Conservation (phyloP, 768 basidiomycete species). For the Tephrocybe sp. region DNA sequence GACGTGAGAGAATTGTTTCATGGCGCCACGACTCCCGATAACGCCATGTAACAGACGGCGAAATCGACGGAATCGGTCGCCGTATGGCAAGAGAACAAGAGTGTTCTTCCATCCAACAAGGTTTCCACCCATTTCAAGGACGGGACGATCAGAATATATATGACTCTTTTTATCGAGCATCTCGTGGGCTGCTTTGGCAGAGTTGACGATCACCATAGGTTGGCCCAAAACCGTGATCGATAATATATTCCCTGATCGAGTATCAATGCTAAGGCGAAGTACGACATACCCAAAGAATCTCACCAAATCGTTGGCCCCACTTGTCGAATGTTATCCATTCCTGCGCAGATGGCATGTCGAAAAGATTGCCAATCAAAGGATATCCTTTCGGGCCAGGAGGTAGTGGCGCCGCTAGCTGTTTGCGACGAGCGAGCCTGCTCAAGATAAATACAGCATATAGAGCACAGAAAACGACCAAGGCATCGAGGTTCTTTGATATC, state of each 20-base stretch:
- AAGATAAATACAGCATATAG: not conserved
- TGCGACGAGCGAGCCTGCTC: constrained; percentile 17
- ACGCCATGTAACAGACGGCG: constrained; percentile 35
- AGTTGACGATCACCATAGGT: constrained; percentile 30
- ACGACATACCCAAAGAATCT: constrained; percentile 1
- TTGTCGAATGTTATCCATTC: constrained; percentile 53
- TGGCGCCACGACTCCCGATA: constrained; percentile 37
- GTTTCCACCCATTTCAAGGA: constrained; percentile 14
- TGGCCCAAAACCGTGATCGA: constrained; percentile 16
- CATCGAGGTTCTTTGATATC: too few species aligned
- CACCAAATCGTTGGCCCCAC: constrained; percentile 55
- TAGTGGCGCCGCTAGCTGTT: constrained; percentile 28
- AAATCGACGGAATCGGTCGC: constrained; percentile 6
- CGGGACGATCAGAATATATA: constrained; percentile 30
- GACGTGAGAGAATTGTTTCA: constrained; percentile 36
- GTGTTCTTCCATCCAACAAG: not conserved
- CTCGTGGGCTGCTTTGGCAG: constrained; percentile 23
- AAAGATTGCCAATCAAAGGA: constrained; percentile 52
- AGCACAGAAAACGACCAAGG: not conserved
- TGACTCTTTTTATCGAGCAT: constrained; percentile 30
- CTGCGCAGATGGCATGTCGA: constrained; percentile 49
- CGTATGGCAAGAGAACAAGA: not conserved
- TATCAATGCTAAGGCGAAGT: not conserved
- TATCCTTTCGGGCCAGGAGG: constrained; percentile 54
- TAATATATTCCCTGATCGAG: not conserved